A percentile compares a stretch with the other conserved stretches of the same genome.
Conservation (phyloP, 768 basidiomycete genomes). For the Leccinum subgranulosum region DNA sequence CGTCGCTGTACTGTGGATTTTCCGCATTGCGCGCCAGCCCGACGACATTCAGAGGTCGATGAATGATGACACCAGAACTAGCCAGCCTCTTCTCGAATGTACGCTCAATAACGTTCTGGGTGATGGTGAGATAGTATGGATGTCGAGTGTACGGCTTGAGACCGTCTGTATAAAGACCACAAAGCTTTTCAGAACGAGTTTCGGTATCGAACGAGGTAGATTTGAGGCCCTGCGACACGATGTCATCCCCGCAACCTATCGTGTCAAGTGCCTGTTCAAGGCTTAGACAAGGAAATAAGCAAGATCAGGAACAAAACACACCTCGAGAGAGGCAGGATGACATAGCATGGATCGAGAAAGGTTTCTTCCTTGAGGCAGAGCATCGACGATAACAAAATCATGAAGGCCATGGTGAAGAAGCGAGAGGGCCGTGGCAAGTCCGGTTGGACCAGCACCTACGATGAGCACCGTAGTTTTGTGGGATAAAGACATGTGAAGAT, state of each 20-base stretch:
- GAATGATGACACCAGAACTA: slow-evolving; percentile 31
- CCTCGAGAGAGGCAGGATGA: slow-evolving; percentile 51
- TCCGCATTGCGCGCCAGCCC: slow-evolving; percentile 31
- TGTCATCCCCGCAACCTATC: slow-evolving; percentile 38
- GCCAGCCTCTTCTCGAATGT: slow-evolving; percentile 35
- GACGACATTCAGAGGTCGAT: slow-evolving; percentile 38
- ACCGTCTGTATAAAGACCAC: slow-evolving; percentile 29
- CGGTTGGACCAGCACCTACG: slow-evolving; percentile 49
- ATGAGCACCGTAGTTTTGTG: slow-evolving; percentile 41
- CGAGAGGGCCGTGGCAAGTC: slow-evolving; percentile 45
- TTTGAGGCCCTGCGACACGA: slow-evolving; percentile 39
- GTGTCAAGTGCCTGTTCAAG: slow-evolving; percentile 42
- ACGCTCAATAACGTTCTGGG: slow-evolving; percentile 45
- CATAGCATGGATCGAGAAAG: slow-evolving; percentile 44
- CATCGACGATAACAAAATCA: slow-evolving; percentile 46
- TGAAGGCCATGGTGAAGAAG: slow-evolving; percentile 39
- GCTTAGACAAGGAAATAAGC: slow-evolving; percentile 22
- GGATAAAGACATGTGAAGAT: slow-evolving; percentile 27
- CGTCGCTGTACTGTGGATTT: slow-evolving; percentile 33
- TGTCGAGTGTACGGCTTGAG: slow-evolving; percentile 41
- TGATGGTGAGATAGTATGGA: slow-evolving; percentile 41
- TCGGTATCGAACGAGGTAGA: slow-evolving; percentile 23
- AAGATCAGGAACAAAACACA: slow-evolving; percentile 14
- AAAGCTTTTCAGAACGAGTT: slow-evolving; percentile 29
- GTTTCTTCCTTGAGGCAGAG: slow-evolving; percentile 27